Base-by-base conservation (phyloP, 257 asterid species). In the Nyctanthes arbortristis region DNA sequence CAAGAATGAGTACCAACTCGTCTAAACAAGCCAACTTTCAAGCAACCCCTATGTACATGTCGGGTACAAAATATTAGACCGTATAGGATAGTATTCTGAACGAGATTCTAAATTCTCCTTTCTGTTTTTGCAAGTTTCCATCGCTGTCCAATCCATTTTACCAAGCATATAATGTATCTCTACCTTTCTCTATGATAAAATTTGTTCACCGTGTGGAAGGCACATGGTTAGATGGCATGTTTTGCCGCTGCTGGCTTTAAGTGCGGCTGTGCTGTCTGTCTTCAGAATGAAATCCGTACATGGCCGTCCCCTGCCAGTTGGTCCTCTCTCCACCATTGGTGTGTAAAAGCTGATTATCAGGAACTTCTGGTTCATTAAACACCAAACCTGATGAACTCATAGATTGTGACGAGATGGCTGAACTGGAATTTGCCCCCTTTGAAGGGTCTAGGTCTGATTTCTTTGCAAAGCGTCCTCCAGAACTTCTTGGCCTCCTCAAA, bases 391-490 rank as follows among this genome's bases (percentile, higher is more conserved):
- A 81, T 66, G 82, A 65, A 70, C 76, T 63, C 7, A 67, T 54
- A 16, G 80, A 74, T 39, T 43, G 83, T 7, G 84, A 74, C 11
- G 76, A 54, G 75, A 39, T 69, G 67, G 69, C 70, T 18, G 78
- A 81, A 67, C 84, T 65, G 9, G 83, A 72, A 28, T 70, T 80
- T n/a, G 86, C 20, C 20, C 69, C 85, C 67, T 77, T 77, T 4
- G 80, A 68, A 32, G 78, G 57, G 67, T 74, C 84, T 7, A 70
- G 63, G 59, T 73, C 82, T 0, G 82, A 14, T 81, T 92, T 92
- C 84, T 85, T 92, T 25, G 92, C 87, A 69, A 92, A 92, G 61
- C 98, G 93, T 37, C 98, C 98, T 4, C 96, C 96, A 3, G 96
- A 56, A 37, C 96, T 88, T 75, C 98, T 82, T 58, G 67, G 84